These are phyloP conservation scores for Platanthera guangdongensis DNA, from an alignment of 106 monocot species.

Conservation along the genomic window DNA sequence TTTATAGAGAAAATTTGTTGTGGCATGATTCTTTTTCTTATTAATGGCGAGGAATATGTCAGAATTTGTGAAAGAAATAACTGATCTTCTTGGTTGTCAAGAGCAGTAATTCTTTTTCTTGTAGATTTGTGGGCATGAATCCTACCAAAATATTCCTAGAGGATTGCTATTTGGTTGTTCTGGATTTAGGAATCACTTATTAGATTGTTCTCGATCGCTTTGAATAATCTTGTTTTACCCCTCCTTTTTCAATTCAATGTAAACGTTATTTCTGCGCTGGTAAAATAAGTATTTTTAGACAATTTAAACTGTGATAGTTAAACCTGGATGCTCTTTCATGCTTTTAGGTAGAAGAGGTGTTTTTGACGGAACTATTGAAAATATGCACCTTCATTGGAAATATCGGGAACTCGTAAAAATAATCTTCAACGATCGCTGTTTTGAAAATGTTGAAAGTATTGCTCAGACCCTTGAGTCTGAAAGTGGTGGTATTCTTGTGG, in stretches of 20 bases:
- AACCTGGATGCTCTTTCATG: background rate
- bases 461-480: slow-evolving; percentile 72
- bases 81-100: background rate
- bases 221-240: background rate
- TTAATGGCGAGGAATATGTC: background rate
- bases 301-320: background rate
- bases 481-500: slow-evolving; percentile 94
- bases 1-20: too few species aligned
- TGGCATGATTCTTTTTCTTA: too few species aligned
- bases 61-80: background rate
- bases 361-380: slow-evolving; percentile 97
- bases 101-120: background rate
- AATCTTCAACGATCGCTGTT: slow-evolving; percentile 55
- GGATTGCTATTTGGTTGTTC: background rate
- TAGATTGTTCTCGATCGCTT: background rate
- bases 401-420: slow-evolving; percentile 96
- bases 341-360: slow-evolving; percentile 84
- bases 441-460: slow-evolving; percentile 41
- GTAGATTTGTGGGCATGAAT: background rate
- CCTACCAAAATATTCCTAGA: background rate
- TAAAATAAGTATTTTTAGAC: background rate
- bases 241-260: background rate
- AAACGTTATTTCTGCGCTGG: background rate
- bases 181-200: background rate
- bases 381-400: slow-evolving; percentile 99